Base-by-base conservation (phyloP, 2,329 filamentous ascomycete genomes). In the Colletotrichum coccodes region DNA sequence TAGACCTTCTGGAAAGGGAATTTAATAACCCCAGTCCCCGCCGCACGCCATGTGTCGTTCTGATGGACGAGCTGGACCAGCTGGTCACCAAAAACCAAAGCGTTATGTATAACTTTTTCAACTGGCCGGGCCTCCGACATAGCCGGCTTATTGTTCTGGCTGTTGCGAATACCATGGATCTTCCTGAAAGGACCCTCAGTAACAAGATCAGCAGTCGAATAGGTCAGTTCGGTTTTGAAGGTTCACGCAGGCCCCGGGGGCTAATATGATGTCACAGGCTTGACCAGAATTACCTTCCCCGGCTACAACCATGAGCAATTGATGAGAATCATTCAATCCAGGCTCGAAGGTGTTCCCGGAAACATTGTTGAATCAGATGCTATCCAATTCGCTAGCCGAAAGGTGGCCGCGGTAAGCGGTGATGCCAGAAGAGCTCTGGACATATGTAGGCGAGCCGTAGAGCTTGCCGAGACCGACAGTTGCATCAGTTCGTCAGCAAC, bases 81-180 rank as follows among this genome's bases (percentile, higher is more conserved):
- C 88, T 99, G 8, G 97, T 99, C 6, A 99, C 96, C 14, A 96
- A 95, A 77, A 98, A 97, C 76, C 97, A 99, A 79, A 95, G 94
- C n/a, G 96, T 99, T 81, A 99, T 99, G 96, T 99, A 99, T 83
- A 99, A 99, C 80, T 99, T 99, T 80, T 99, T 99, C 87, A 99
- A 99, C 77, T 99, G 96, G 96, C 96, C 96, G 4, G 93, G 94
- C 12, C 85, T 98, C 61, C 89, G 93, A 57, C 95, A 99, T 80
- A 97, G 94, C 61, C 90, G 95, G 56, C 86, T 99, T 50, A 98
- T 99, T 78, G 97, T 99, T 7, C 89, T 99, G 7, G 97, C 97
- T 12, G 96, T 99, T 21, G 97, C 96, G 60, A 99, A 99, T 80
- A 99, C 96, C 28, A 99, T 99, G 96, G 96, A 99, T 81, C 83